Base-by-base conservation (phyloP, 1,284 basidiomycete genomes). In the Pholiota adiposa region DNA sequence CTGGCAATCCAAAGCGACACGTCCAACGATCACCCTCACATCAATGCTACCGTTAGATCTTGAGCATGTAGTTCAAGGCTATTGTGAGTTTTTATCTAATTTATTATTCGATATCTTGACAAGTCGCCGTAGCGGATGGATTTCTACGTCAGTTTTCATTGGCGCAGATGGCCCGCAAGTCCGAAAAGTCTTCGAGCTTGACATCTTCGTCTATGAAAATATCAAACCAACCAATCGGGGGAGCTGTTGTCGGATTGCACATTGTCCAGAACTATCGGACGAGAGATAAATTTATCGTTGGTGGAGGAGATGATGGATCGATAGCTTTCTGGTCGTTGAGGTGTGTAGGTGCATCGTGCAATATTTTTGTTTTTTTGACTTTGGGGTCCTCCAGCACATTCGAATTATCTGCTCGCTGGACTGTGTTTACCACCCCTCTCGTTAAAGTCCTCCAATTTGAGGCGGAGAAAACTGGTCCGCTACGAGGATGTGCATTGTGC, bases 401-500 rank as follows among this genome's bases (percentile, higher is more conserved):
- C 48, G 79, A 84, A 51, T 74, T 92, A 4, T 79, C 84, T 59
- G 89, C 88, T 3, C 79, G 81, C 3, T 93, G 91, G 84, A 84
- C 83, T 0, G 70, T 90, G 9, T 94, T 95, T 69, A 82, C 81
- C 2, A 80, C 83, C 0, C 86, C 89, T 1, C 77, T 96, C 4
- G 68, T 75, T 4, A 74, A 80, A 9, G 83, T 92, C 18, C 73
- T 91, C 1, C 80, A 84, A 58, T 76, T 93, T 41, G 75, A 77
- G 3, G 82, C 84, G 29, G 83, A 87, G 44, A 78, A 80, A 25
- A 80, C 79, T 0, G 86, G 88, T 0, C 80, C 86, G 4, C 70
- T 96, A 31, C 80, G 81, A 50, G 92, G 87, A 2, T 92, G 89
- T 69, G 77, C 88, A 1, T 73, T 97, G 14, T 94, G 91, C 68